These are phyloP conservation scores for Dendrobium chrysotoxum DNA, from an alignment of 106 monocot genomes.

Conservation along the genomic window DNA sequence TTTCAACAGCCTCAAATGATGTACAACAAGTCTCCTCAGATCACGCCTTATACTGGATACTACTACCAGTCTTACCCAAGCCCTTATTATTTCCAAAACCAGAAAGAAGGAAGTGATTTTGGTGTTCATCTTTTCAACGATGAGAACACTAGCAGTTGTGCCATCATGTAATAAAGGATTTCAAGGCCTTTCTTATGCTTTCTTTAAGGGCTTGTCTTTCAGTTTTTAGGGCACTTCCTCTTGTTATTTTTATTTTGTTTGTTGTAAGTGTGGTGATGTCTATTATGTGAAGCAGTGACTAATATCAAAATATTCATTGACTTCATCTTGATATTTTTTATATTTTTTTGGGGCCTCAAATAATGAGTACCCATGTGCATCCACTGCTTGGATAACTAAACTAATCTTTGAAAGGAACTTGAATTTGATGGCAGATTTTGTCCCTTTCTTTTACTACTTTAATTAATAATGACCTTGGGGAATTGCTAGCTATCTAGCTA, in stretches of 20 bases:
- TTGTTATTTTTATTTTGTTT: not conserved
- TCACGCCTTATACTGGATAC: slow-evolving; percentile 66
- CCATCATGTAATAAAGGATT: slow-evolving; percentile 47
- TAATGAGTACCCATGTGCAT: not conserved
- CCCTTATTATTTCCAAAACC: slow-evolving; percentile 19
- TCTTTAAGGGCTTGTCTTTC: not conserved
- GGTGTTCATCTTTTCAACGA: slow-evolving; percentile 75
- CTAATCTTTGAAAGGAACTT: not conserved
- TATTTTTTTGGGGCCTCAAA: not conserved
- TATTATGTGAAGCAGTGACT: slow-evolving; percentile 4
- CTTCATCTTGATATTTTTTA: not conserved
- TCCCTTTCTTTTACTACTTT: not conserved
- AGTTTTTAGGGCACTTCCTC: not conserved
- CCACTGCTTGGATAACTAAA: not conserved
- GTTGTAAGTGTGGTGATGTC: slow-evolving; percentile 1
- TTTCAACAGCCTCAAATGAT: slow-evolving; percentile 60
- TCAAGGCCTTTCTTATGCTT: not conserved
- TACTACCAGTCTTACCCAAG: slow-evolving; percentile 28
- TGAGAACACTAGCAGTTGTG: slow-evolving; percentile 76
- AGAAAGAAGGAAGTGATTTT: slow-evolving; percentile 29
- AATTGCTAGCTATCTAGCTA: not conserved
- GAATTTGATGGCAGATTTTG: not conserved
- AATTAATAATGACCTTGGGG: not conserved
- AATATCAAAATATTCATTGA: not conserved
- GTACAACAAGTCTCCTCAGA: slow-evolving; percentile 60